Evolutionary conservation across 345 rosid species (phyloP).

Genomic region (Barbarea vulgaris): DNA sequence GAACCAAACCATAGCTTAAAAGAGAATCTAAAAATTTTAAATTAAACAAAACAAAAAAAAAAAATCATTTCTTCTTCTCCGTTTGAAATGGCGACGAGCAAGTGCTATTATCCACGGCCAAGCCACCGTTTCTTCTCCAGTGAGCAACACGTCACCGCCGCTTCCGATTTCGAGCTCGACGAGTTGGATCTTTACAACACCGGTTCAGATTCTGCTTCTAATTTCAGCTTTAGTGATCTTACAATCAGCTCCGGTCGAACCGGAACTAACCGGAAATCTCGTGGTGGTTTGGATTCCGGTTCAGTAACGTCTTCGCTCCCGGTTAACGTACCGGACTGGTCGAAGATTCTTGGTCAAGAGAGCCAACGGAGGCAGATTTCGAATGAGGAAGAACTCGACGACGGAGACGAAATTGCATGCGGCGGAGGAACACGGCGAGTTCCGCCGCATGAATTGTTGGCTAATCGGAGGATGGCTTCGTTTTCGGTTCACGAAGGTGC

Average conservation of each 20-base stretch:
- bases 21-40: background rate
- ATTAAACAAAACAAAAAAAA: background rate
- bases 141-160: constrained; percentile 33
- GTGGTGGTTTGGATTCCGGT: constrained; percentile 8
- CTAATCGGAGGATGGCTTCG: constrained; percentile 78
- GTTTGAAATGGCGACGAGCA: constrained; percentile 69
- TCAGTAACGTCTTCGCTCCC: constrained; percentile 54
- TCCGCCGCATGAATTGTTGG: constrained; percentile 91
- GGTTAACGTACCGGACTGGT: constrained; percentile 95
- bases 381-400: constrained; percentile 46
- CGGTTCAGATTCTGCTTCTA: constrained; percentile 52
- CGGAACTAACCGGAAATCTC: constrained; percentile 24
- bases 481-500: constrained; percentile 95
- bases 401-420: constrained; percentile 43
- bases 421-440: constrained; percentile 49
- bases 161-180: constrained; percentile 71
- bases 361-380: constrained; percentile 46
- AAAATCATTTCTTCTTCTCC: constrained; percentile 1
- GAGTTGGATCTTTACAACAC: constrained; percentile 73
- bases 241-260: constrained; percentile 24
- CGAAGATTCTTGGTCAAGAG: constrained; percentile 79
- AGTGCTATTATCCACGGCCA: constrained; percentile 58
- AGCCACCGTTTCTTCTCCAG: constrained; percentile 59
- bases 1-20: background rate
- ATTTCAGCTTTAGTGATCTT: constrained; percentile 37